Evolutionary conservation across 2,329 filamentous ascomycete species (phyloP).

Genomic region (Dactylellina drechsleri): DNA sequence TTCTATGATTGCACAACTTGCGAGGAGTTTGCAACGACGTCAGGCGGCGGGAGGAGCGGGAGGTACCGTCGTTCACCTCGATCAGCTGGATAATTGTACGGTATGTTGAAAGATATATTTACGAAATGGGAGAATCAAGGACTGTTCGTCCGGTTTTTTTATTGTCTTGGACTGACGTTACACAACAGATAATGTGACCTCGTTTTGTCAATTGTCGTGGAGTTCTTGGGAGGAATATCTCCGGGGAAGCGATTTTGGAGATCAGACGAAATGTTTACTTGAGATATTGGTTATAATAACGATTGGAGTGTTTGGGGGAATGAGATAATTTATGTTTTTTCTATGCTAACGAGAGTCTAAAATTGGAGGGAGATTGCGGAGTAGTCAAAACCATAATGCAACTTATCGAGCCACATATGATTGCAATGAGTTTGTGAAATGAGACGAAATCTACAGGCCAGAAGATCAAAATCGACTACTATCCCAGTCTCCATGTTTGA

Average conservation of each 20-base stretch:
- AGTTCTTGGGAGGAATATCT: not conserved
- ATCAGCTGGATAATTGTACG: constrained; percentile 54
- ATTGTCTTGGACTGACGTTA: constrained; percentile 37
- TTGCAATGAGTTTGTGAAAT: too few species aligned
- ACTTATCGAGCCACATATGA: too few species aligned
- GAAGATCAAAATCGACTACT: too few species aligned
- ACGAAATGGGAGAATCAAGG: not conserved
- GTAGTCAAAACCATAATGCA: too few species aligned
- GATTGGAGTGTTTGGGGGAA: too few species aligned
- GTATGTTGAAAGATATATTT: constrained; percentile 39
- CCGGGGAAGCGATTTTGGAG: constrained; percentile 1
- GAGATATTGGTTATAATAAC: too few species aligned
- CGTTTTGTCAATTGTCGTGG: constrained; percentile 15
- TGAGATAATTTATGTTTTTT: not conserved
- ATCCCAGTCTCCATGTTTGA: too few species aligned
- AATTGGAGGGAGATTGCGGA: too few species aligned
- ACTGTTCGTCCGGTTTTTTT: constrained; percentile 27
- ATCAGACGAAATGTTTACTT: constrained; percentile 17
- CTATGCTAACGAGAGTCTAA: too few species aligned
- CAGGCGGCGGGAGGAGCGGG: constrained; percentile 58
- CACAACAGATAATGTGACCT: constrained; percentile 54
- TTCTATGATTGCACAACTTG: constrained; percentile 65
- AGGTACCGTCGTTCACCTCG: constrained; percentile 42
- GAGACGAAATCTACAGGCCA: too few species aligned
- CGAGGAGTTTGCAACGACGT: constrained; percentile 62